Percentiles rank a stretch among this genome's conserved stretches.
phyloP scores from a whole-genome alignment of 148 eudicot genomes.

The Arbutus unedo region DNA sequence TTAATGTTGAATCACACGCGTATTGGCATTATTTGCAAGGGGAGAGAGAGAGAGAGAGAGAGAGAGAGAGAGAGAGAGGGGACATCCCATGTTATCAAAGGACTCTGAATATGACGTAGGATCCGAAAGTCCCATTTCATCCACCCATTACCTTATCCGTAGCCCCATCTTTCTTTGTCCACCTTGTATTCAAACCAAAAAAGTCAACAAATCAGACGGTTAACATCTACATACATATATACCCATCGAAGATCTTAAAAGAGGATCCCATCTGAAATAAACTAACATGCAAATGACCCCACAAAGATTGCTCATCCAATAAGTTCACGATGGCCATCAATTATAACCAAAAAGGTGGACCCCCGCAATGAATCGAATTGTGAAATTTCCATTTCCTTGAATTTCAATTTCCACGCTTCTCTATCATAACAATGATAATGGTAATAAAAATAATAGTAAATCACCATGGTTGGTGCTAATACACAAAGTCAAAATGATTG shows the following conservation, averaged over 20 bases:
- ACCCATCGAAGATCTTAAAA: background rate
- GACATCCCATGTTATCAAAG: too few relatives aligned
- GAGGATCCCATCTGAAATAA: background rate
- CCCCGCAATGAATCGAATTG: background rate
- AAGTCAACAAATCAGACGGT: background rate
- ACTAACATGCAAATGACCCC: background rate
- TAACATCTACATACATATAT: background rate
- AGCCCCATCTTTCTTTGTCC: background rate
- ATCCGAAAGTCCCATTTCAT: too few relatives aligned
- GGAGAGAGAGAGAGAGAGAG: too few relatives aligned
- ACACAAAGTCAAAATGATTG: background rate
- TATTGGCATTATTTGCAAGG: too few relatives aligned
- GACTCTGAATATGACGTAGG: too few relatives aligned
- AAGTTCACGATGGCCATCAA: background rate
- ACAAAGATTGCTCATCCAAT: background rate
- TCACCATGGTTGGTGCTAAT: constrained; percentile 11
- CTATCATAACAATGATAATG: background rate
- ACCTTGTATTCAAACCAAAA: background rate
- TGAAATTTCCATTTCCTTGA: background rate
- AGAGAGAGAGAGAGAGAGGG: too few relatives aligned
- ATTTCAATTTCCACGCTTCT: background rate
- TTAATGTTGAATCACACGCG: too few relatives aligned
- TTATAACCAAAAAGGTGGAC: background rate
- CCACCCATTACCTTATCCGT: too few relatives aligned
- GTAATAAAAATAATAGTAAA: background rate